Conservation (phyloP, 2,329 filamentous ascomycete genomes). For the Colletotrichum cereale region DNA sequence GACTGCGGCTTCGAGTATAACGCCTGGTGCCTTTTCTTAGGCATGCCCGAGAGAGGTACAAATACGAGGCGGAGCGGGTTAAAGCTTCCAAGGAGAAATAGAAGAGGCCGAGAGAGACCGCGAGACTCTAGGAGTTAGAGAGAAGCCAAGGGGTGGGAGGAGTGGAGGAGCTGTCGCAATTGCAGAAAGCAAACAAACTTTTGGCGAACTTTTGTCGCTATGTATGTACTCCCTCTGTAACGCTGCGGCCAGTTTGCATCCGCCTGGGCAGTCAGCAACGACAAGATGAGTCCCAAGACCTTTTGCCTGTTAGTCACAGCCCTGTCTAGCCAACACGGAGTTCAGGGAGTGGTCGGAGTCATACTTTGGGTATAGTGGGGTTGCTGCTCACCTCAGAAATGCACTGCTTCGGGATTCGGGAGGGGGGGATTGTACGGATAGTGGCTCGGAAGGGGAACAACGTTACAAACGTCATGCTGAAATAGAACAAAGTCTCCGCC, state of each 20-base stretch:
- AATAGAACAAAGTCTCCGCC: slow-evolving; percentile 4
- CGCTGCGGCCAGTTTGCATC: slow-evolving; percentile 15
- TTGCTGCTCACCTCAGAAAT: slow-evolving; percentile 15
- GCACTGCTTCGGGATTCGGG: slow-evolving; percentile 6
- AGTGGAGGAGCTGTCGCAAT: not conserved
- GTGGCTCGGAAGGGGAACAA: slow-evolving; percentile 8
- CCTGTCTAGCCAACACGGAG: not conserved
- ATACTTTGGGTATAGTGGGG: slow-evolving; percentile 5
- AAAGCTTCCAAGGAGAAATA: slow-evolving; percentile 16
- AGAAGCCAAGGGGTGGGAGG: not conserved
- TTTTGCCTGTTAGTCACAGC: slow-evolving; percentile 30
- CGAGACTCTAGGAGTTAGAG: not conserved
- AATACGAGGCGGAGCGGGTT: slow-evolving; percentile 8
- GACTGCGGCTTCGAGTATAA: slow-evolving; percentile 71
- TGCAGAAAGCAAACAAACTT: slow-evolving; percentile 28
- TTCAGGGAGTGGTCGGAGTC: slow-evolving; percentile 11
- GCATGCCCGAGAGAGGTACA: slow-evolving; percentile 59
- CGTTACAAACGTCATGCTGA: slow-evolving; percentile 15
- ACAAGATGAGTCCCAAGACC: slow-evolving; percentile 11
- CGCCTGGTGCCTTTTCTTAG: slow-evolving; percentile 71
- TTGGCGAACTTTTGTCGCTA: slow-evolving; percentile 33
- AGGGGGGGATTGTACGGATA: not conserved
- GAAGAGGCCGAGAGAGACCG: not conserved
- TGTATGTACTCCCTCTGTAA: slow-evolving; percentile 23
- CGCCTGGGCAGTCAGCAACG: slow-evolving; percentile 16